Percentiles rank a stretch among this genome's conserved stretches.
Evolutionary conservation across 495 filamentous ascomycete species (phyloP).

Genomic region (Venustampulla echinocandica): DNA sequence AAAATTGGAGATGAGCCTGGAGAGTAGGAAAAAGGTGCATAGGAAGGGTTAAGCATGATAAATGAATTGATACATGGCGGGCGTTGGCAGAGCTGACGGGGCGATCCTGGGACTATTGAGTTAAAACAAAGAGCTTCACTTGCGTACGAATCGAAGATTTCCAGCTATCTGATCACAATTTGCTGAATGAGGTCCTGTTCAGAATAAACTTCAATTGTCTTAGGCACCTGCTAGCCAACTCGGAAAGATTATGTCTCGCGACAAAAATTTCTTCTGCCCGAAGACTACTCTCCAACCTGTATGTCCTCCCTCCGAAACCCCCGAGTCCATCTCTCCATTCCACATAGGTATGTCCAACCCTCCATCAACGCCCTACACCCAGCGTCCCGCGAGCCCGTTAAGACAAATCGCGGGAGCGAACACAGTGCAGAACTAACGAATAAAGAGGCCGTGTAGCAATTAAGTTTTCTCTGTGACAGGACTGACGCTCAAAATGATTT

Average conservation of each 20-base stretch:
- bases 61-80: constrained; percentile 6
- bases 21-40: constrained; percentile 33
- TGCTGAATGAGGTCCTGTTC: too few relatives aligned
- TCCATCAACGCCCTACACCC: constrained; percentile 12
- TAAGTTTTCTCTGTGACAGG: constrained; percentile 23
- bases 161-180: too few relatives aligned
- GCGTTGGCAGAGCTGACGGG: constrained; percentile 12
- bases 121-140: too few relatives aligned
- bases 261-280: too few relatives aligned
- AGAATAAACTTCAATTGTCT: too few relatives aligned
- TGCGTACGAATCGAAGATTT: too few relatives aligned
- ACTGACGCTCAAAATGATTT: constrained; percentile 22
- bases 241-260: too few relatives aligned
- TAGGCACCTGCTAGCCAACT: too few relatives aligned
- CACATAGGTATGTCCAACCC: constrained; percentile 17
- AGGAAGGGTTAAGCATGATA: background rate
- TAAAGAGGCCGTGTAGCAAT: constrained; percentile 21
- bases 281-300: too few relatives aligned
- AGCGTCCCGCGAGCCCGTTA: constrained; percentile 22
- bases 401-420: constrained; percentile 25
- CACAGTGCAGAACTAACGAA: constrained; percentile 7
- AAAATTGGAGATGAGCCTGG: constrained; percentile 75
- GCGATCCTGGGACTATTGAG: background rate
- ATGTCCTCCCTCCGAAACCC: too few relatives aligned
- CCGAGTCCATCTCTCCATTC: background rate